Evolutionary conservation across 331 rosid genomes (phyloP), one percentile per base, ranked within the genome.

Genomic region (Saraca asoca): DNA sequence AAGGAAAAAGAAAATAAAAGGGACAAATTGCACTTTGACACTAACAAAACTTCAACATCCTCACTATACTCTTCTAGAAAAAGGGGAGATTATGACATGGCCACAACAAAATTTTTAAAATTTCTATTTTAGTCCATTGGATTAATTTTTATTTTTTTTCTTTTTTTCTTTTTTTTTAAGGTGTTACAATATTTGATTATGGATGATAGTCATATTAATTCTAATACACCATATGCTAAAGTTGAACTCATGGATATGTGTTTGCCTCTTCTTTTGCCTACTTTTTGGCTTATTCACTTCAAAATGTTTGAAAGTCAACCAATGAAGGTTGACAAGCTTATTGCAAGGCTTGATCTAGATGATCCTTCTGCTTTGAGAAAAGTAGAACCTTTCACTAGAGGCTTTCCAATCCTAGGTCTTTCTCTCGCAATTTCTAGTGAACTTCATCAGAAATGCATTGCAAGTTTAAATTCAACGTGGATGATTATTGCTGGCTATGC

Each of bases 241-340:
- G 99, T 94, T 66, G 99, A 94, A 86, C 97, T 94, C 79, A 94
- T 94, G 99, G 90, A 94, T 88, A 94, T 90, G 99, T 94, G 99
- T 67, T 90, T 94, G 99, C 99, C 99, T 72, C 96, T 94, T 71
- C 99, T 94, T 78, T 94, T 97, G 37, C 99, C 99, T 77, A 95
- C 97, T 78, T 81, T 96, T 39, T 97, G 99, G 78, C 72, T 79
- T 68, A 65, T 94, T 78, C 96, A 88, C 71, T 86, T 90, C 73
- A 86, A 73, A 71, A 68, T 94, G 93, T 74, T 96, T 7, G 99
- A 94, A 94, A 97, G 99, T 68, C 97, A 94, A 77, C 91, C 97
- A 72, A 90, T 94, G 73, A 54, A 94, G 96, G 92, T 96, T 67
- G 97, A 97, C 66, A 92, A 94, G 70, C 97, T 94, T 57, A 83